Evolutionary conservation across 2,329 filamentous ascomycete genomes (phyloP), one percentile per base, ranked within the genome.

Genomic region (Diaporthe aspalathi): DNA sequence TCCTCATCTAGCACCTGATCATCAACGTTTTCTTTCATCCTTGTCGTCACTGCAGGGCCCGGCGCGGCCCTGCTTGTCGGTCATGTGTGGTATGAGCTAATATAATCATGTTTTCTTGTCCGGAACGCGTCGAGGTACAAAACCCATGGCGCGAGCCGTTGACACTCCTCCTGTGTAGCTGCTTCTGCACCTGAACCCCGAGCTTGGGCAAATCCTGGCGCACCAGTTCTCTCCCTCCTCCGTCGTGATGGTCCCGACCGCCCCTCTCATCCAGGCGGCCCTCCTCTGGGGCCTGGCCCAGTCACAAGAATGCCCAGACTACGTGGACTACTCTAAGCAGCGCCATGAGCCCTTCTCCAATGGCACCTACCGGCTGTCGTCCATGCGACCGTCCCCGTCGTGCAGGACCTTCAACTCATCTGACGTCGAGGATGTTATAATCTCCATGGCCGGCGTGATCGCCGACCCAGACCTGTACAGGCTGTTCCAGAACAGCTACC

Each of bases 351-450:
- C 95, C 1, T 90, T 91, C 76, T 97, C 93, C 74, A 82, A 87
- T n/a, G 95, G 95, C 16, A 90, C 89, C 9, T 88, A 96, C 78
- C 84, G 89, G 70, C 89, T 97, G 11, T 92, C 94, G 1, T 97
- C 88, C 80, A 94, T 97, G 83, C 89, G 95, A 35, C 95, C 95
- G 0, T 87, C 87, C 1, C 84, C 87, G 66, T 87, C 89, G 76
- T 98, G 95, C 79, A 92, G 95, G 66, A 97, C 93, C 1, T 97
- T 96, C 84, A 89, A 89, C 73, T 93, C 93, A 2, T 87, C 90
- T 2, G 86, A 90, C 9, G 93, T 97, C 5, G 95, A 98, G 79
- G 84, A 90, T 68, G 88, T 93, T 53, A 93, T 98, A 71, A 81
- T 88, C 29, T 86, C 92, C 73, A 89, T 97, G 84, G 90, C 90